Evolutionary conservation across 305 asterid species (phyloP), one percentile per base, ranked within the genome.

Genomic region (Fraxinus greggii): DNA sequence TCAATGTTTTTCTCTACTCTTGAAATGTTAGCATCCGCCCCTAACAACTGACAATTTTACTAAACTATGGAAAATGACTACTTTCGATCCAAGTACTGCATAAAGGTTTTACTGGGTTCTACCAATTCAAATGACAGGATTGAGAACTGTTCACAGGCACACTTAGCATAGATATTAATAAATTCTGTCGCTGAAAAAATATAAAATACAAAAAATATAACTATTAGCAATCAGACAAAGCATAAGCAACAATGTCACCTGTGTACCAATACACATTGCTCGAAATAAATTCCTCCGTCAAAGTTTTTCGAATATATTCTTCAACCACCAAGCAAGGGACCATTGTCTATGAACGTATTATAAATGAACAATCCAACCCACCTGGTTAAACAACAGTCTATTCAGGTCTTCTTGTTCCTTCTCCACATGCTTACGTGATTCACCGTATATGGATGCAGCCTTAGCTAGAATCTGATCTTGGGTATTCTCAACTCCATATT

Each of bases 361-460:
- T 40, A 17, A 26, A 83, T 65, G 21, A 67, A 59, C 17, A 10
- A 56, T 48, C 56, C 33, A 74, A 88, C 92, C 81, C 81, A 96
- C 99, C 99, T 94, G 98, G 13, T 90, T 85, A 89, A 93, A 92
- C 86, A 96, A 79, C 79, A 94, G 84, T 82, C 83, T 90, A 78
- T 90, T 96, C 80, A 86, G 91, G 87, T 94, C 99, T 75, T 96
- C 99, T 84, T 93, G 98, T 91, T 96, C 99, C 88, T 92, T 96
- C 87, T 94, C 99, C 84, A 93, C 92, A 59, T 93, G 97, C 80
- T 89, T 94, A 80, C 97, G 94, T 72, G 98, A 94, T 85, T 96
- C 99, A 51, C 98, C 98, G 33, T 94, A 96, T 38, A 90, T 84
- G 33, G 98, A 93, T 79, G 95, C 91, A 88, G 97, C 90, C 95